A percentile compares a stretch with the other conserved stretches of the same genome.
These are phyloP conservation scores for Scleroderma bovista DNA, from an alignment of 768 basidiomycete genomes.

Conservation along the genomic window DNA sequence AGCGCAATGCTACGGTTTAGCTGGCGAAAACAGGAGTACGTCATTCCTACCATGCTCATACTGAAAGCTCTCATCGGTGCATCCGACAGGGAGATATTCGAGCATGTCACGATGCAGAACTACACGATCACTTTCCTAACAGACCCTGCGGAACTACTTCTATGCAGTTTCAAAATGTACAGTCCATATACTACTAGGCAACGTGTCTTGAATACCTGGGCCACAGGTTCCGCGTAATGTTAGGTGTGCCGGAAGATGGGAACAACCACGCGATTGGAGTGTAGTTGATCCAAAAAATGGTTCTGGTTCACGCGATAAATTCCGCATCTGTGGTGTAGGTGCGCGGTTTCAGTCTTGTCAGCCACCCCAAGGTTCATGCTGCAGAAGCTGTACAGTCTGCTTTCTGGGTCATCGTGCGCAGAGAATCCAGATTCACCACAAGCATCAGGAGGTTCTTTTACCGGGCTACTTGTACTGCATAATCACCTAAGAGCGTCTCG, in stretches of 20 bases:
- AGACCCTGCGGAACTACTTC: slow-evolving; percentile 89
- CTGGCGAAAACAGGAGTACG: slow-evolving; percentile 97
- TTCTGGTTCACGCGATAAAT: slow-evolving; percentile 93
- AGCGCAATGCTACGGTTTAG: slow-evolving; percentile 95
- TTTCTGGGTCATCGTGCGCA: slow-evolving; percentile 82
- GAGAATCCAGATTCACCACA: slow-evolving; percentile 99
- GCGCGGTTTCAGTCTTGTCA: not conserved
- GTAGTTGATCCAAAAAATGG: slow-evolving; percentile 77
- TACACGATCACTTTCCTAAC: slow-evolving; percentile 96
- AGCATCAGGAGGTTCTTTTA: slow-evolving; percentile 93
- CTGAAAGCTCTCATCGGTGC: slow-evolving; percentile 89
- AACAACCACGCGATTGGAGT: slow-evolving; percentile 73
- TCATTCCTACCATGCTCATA: slow-evolving; percentile 94
- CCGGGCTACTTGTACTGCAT: slow-evolving; percentile 91
- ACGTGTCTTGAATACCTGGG: slow-evolving; percentile 91
- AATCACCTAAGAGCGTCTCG: slow-evolving; percentile 97
- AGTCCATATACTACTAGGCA: slow-evolving; percentile 79
- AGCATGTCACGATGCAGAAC: slow-evolving; percentile 94
- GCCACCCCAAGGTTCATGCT: slow-evolving; percentile 78
- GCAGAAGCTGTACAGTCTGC: slow-evolving; percentile 86
- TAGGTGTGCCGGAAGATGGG: slow-evolving; percentile 92
- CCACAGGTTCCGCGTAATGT: slow-evolving; percentile 91
- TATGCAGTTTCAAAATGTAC: slow-evolving; percentile 95
- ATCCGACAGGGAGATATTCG: slow-evolving; percentile 94
- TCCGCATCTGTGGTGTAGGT: slow-evolving; percentile 88